Evolutionary conservation across 2,329 filamentous ascomycete genomes (phyloP), one percentile per base, ranked within the genome.

Genomic region (Fusarium sp.): DNA sequence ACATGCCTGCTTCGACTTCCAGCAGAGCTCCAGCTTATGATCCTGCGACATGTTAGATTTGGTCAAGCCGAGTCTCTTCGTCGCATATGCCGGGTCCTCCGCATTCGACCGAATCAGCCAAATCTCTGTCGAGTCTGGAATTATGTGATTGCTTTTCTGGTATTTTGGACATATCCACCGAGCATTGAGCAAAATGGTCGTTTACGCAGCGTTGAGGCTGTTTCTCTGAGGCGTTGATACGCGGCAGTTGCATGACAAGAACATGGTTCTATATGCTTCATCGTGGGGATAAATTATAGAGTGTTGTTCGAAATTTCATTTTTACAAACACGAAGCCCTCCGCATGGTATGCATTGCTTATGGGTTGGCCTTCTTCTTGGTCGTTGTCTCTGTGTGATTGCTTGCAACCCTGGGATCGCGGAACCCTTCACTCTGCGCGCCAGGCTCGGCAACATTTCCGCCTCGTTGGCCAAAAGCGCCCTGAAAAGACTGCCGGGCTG

Each of bases 91-190:
- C 74, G 69, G 35, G 70, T 71, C 55, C 73, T 78, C 6, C 76
- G 75, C 33, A 49, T 74, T 47, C 68, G 71, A 31, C 74, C 76
- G 8, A 54, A 65, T 25, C 63, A 72, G 45, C 65, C 72, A 1
- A 63, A 46, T 8, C 49, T 58, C 45, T 63, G 63, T 7, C 69
- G 65, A 9, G 32, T 70, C 15, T 41, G 72, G 31, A 73, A 72
- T 54, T 70, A 67, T 33, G 37, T 71, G 4, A 57, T 72, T 29
- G 66, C 73, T 0, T 67, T 70, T 1, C 52, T 78, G 23, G 73
- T 78, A n/a, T 74, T 77, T 42, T 79, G 76, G 75, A 78, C 76
- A 6, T 78, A 79, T 31, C 77, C 78, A 8, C 75, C 75, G 37
- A 73, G 70, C 17, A 66, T 78, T 5, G 74, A 78, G 53, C 76